Base-by-base conservation (phyloP, 2,329 filamentous ascomycete genomes). In the Trichoderma gracile region DNA sequence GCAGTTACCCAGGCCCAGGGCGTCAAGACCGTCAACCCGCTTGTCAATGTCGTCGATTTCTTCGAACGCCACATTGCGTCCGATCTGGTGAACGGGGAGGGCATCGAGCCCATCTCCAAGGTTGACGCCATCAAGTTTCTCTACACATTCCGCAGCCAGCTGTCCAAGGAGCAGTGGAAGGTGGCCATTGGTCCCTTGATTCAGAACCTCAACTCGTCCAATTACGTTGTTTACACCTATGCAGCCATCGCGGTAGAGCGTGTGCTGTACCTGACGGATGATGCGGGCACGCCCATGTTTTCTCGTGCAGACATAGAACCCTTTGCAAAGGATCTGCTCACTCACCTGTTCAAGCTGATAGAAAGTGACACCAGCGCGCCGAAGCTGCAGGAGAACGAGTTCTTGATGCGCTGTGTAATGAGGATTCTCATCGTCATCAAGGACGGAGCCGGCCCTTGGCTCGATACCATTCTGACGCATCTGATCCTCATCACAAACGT, bases 341-440 rank as follows among this genome's bases (percentile, higher is more conserved):
- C 92, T 61, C 94, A 98, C 73, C 82, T 99, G 14, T 98, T 99
- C 82, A 89, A 89, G 68, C 83, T 99, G 59, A 92, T 99, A 69
- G 91, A 96, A 74, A 92, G 90, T 74, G 90, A 97, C 71, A 82
- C 84, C 4, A 89, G 90, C 12, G 90, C 96, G 1, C 87, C 94
- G 68, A 99, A 98, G 82, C 88, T 99, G 67, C 95, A 99, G 74
- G 95, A 99, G 78, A 99, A 99, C 74, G 95, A 99, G 75, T 99
- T 98, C 76, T 77, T 99, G 73, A 98, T 99, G 93, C 91, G 93
- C 71, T 99, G 95, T 72, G 92, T 97, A 64, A 99, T 99, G 95
- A 87, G 95, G 71, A 94, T 99, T 14, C 82, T 99, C 66, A 93
- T 99, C 69, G 93, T 98, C 68, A 90, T 98, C 76, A 91, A 90